Evolutionary conservation across 345 rosid genomes (phyloP).

Genomic region (Pugionium cornutum): DNA sequence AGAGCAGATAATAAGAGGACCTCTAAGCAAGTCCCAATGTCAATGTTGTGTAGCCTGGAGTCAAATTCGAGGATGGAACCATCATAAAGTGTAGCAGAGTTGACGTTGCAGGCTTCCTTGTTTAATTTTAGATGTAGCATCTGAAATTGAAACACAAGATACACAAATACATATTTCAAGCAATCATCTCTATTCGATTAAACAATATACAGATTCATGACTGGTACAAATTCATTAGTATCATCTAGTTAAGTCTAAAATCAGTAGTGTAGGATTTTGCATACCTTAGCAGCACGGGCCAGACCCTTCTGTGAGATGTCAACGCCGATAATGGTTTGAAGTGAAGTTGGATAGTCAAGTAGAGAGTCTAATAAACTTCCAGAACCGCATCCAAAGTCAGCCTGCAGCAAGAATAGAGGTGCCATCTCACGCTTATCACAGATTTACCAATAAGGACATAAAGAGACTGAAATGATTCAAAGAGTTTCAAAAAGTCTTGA

Average conservation of each 20-base stretch:
- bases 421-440: not conserved
- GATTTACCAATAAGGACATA: not conserved
- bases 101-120: constrained; percentile 49
- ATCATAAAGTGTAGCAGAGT: constrained; percentile 73
- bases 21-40: constrained; percentile 94
- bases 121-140: constrained; percentile 75
- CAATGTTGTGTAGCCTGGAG: constrained; percentile 63
- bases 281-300: constrained; percentile 89
- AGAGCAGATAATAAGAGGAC: constrained; percentile 36
- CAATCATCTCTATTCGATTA: not conserved
- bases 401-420: constrained; percentile 44
- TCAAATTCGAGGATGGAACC: constrained; percentile 83
- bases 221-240: constrained; percentile 8
- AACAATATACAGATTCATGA: not conserved
- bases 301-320: constrained; percentile 84
- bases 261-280: not conserved
- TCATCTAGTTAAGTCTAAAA: constrained; percentile 2
- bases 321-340: constrained; percentile 73
- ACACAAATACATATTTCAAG: not conserved
- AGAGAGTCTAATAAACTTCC: constrained; percentile 87
- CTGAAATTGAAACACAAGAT: constrained; percentile 46
- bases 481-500: not conserved
- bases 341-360: constrained; percentile 69
- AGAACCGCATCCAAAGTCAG: constrained; percentile 94
- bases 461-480: not conserved